Conservation (phyloP, 1,139 yeast genomes). For the Taphrina communis region DNA sequence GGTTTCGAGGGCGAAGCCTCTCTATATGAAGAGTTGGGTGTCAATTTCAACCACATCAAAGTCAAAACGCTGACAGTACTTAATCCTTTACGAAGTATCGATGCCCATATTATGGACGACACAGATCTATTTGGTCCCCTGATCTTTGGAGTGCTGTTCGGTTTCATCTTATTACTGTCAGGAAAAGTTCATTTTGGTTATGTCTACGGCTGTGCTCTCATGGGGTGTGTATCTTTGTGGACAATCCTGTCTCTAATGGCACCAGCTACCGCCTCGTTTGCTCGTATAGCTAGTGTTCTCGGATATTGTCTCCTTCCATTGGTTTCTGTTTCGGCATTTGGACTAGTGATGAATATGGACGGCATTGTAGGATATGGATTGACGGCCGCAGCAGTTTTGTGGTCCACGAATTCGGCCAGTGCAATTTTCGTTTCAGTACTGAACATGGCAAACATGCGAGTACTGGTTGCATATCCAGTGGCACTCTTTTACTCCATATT, state of each 20-base stretch:
- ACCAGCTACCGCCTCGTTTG: constrained; percentile 62
- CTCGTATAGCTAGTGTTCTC: constrained; percentile 83
- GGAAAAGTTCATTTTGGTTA: constrained; percentile 98
- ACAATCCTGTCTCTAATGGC: constrained; percentile 87
- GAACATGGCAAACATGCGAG: constrained; percentile 82
- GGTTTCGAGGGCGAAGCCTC: constrained; percentile 97
- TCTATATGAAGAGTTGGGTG: constrained; percentile 86
- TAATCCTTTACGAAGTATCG: constrained; percentile 66
- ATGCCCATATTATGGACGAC: constrained; percentile 82
- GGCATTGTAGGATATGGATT: constrained; percentile 66
- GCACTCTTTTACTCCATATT: constrained; percentile 90
- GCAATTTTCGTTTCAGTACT: constrained; percentile 90
- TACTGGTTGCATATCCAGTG: constrained; percentile 90
- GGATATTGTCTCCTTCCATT: constrained; percentile 94
- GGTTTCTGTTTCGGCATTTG: constrained; percentile 76
- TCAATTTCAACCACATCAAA: constrained; percentile 85
- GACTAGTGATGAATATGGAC: constrained; percentile 72
- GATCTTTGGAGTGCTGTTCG: constrained; percentile 84
- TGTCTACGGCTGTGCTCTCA: constrained; percentile 91
- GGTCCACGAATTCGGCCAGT: constrained; percentile 95
- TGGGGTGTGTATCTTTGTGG: constrained; percentile 87
- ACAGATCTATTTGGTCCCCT: constrained; percentile 96
- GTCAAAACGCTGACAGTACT: constrained; percentile 85
- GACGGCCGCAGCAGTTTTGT: constrained; percentile 73
- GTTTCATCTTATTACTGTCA: constrained; percentile 66